These are phyloP conservation scores for Nakataea oryzae DNA, from an alignment of 2,329 filamentous ascomycete genomes.

Conservation along the genomic window DNA sequence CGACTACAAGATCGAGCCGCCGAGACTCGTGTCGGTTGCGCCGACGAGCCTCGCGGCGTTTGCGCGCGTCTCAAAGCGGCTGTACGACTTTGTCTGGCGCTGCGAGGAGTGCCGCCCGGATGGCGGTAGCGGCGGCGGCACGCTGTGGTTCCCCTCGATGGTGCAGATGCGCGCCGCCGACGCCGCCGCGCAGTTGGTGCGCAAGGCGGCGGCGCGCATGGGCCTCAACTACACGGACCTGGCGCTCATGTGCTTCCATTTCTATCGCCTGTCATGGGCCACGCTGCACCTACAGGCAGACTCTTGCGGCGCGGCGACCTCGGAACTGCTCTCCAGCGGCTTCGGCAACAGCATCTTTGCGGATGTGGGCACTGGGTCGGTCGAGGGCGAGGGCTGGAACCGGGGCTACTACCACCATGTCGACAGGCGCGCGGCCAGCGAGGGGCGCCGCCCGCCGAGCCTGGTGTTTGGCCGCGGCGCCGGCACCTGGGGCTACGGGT, in stretches of 20 bases:
- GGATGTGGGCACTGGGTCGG: background rate
- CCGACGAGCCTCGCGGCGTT: background rate
- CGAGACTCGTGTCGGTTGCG: background rate
- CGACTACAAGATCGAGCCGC: background rate
- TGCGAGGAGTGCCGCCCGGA: background rate
- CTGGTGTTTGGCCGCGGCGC: background rate
- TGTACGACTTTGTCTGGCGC: background rate
- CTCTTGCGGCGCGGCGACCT: too few species aligned
- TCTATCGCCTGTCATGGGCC: background rate
- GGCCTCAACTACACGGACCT: background rate
- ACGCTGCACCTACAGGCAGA: background rate
- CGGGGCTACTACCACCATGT: background rate
- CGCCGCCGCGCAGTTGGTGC: background rate
- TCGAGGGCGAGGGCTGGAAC: background rate
- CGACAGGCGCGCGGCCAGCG: too few species aligned
- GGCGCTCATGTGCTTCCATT: background rate
- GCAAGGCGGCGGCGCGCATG: background rate
- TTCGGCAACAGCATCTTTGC: background rate
- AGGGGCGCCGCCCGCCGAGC: background rate
- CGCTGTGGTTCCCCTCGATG: background rate
- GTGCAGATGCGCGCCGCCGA: background rate
- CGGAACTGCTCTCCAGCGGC: background rate
- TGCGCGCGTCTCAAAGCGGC: background rate
- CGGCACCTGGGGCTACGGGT: background rate
- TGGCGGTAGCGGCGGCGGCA: background rate